Conservation (phyloP, 2,329 filamentous ascomycete genomes). For the Hypoxylon sp. region DNA sequence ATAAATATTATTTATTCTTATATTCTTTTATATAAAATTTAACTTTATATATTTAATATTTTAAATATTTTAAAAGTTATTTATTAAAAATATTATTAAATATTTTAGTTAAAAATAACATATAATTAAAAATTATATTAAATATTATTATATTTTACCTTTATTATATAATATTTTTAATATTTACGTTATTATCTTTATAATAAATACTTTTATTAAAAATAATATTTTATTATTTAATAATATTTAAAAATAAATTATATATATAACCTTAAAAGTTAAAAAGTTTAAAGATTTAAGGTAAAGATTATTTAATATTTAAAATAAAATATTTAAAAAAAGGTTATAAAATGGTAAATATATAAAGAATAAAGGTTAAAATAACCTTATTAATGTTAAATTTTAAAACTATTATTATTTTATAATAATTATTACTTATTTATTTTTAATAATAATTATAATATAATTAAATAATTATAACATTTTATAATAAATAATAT, state of each 20-base stretch:
- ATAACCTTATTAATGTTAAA: neutral
- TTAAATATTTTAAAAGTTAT: neutral
- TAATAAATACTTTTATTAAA: neutral
- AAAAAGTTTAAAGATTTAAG: too few species aligned
- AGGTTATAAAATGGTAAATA: neutral
- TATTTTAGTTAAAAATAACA: neutral
- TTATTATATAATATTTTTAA: constrained; percentile 1
- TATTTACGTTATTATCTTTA: neutral
- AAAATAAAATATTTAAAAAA: neutral
- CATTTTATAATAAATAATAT: constrained; percentile 9
- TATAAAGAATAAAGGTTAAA: constrained; percentile 3
- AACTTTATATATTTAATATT: constrained; percentile 9
- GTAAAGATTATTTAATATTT: neutral
- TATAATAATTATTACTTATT: constrained; percentile 8
- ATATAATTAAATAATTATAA: constrained; percentile 8
- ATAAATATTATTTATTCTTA: constrained; percentile 5
- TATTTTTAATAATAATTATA: constrained; percentile 13
- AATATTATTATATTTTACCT: constrained; percentile 1
- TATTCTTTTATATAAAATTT: constrained; percentile 1
- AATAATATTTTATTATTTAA: neutral
- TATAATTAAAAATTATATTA: neutral
- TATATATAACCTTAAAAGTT: neutral
- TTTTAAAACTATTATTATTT: constrained; percentile 1
- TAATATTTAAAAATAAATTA: neutral
- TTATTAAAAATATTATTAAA: neutral